Evolutionary conservation across 2,329 filamentous ascomycete species (phyloP), one percentile per base, ranked within the genome.

Genomic region (Fusarium sororula): DNA sequence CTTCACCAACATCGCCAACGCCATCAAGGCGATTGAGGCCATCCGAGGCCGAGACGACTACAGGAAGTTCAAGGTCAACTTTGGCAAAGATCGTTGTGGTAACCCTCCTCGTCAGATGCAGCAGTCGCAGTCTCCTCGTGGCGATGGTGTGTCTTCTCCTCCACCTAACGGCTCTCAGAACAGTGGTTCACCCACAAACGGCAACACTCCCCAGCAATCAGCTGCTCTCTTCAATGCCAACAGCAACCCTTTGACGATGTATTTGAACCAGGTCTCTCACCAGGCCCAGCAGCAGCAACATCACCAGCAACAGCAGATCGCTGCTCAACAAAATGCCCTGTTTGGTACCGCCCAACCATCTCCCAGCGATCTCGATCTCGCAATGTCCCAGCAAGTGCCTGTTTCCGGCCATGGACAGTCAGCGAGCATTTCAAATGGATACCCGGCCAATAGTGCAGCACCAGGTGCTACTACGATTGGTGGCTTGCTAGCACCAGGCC

Each of bases 1-100:
- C 86, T 99, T 99, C 83, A 99, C 96, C 81, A 99, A 99, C 85
- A 99, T 99, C 81, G 96, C 96, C 81, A 99, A 99, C 79, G 96
- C 96, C 57, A 99, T 99, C 87, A 99, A 99, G 87, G 96, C 96
- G 2, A 99, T 99, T 75, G 96, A 99, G 84, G 96, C 95, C 28
- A 91, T 99, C 74, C 91, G 96, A 66, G 93, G 95, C 80, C 95
- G 95, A 81, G 96, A 98, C 48, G 96, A 99, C 80, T 99, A 99
- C 88, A 94, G 92, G 84, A 92, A 96, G 79, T 99, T 99, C 91
- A 99, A 99, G 89, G 96, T 99, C 82, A 99, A 99, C 87, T 99
- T 99, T 81, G 96, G 96, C 84, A 99, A 99, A 86, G 96, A 99
- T 81, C 92, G 96, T 64, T 99, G 96, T 79, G 96, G 96, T 76